These are phyloP conservation scores for Endoconidiophora laricicola DNA, from an alignment of 2,329 filamentous ascomycete genomes.

Conservation along the genomic window DNA sequence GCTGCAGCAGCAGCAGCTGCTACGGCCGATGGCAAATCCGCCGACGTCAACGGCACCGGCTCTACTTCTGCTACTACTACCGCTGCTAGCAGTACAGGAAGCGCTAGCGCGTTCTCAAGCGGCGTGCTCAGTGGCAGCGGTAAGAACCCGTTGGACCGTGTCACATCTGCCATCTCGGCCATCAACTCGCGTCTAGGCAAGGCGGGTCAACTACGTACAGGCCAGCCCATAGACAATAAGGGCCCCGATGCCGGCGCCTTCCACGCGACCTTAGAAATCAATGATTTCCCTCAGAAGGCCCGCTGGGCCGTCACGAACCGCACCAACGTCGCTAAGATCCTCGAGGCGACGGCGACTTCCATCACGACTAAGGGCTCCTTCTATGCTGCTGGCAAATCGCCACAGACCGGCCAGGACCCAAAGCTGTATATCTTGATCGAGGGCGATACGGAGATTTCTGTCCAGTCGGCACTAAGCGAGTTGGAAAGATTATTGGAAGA, in stretches of 20 bases:
- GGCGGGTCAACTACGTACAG: conserved; percentile 74
- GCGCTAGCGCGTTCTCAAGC: conserved; percentile 19
- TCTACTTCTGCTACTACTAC: conserved; percentile 1
- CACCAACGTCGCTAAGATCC: conserved; percentile 94
- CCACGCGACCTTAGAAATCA: conserved; percentile 95
- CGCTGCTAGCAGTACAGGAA: conserved; percentile 17
- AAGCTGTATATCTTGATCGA: conserved; percentile 97
- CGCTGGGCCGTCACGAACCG: conserved; percentile 97
- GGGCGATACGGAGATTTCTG: conserved; percentile 85
- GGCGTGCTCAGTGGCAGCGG: conserved; percentile 31
- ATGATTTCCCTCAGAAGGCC: conserved; percentile 97
- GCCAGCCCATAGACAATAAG: conserved; percentile 95
- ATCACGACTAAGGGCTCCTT: conserved; percentile 96
- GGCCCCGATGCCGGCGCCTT: conserved; percentile 92
- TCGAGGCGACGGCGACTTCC: conserved; percentile 84
- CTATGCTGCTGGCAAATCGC: conserved; percentile 68
- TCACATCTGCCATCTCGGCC: conserved; percentile 74
- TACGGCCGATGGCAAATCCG: conserved; percentile 15
- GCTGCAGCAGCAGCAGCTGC: conserved; percentile 16
- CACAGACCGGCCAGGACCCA: conserved; percentile 56
- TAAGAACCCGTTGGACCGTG: conserved; percentile 65
- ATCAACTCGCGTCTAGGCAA: conserved; percentile 85
- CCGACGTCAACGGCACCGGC: conserved; percentile 16
- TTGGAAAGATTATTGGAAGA: conserved; percentile 77
- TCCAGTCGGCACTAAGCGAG: conserved; percentile 79